These are phyloP conservation scores for Lepidium africanum DNA, from an alignment of 345 rosid species.

Conservation along the genomic window DNA sequence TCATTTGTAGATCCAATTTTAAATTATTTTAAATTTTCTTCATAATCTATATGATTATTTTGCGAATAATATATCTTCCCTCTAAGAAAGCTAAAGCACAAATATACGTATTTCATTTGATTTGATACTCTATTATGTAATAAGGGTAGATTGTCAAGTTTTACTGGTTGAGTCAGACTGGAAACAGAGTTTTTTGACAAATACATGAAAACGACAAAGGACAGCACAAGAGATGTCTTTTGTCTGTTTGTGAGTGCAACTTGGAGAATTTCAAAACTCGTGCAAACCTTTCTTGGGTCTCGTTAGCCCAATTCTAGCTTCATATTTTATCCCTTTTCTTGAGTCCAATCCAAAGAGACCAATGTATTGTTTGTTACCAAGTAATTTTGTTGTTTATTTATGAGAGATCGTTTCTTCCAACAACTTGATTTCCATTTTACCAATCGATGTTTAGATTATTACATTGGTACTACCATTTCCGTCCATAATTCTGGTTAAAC, in stretches of 20 bases:
- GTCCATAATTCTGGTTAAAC: too few relatives aligned
- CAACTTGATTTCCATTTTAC: not conserved
- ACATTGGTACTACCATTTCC: too few relatives aligned
- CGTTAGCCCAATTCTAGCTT: not conserved
- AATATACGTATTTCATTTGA: too few relatives aligned
- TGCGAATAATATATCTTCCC: too few relatives aligned
- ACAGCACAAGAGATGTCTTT: not conserved
- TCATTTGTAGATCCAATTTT: too few relatives aligned
- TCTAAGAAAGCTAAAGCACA: too few relatives aligned
- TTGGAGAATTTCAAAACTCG: not conserved
- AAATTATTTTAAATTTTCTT: too few relatives aligned
- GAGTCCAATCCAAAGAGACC: not conserved
- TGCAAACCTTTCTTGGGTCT: conserved; percentile 3
- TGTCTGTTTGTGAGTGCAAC: not conserved
- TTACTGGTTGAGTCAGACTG: not conserved
- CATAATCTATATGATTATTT: too few relatives aligned
- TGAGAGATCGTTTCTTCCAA: not conserved
- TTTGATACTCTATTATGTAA: not conserved
- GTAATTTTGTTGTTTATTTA: not conserved
- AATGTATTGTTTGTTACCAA: not conserved
- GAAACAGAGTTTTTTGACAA: not conserved
- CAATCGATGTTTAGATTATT: too few relatives aligned
- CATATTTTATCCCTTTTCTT: not conserved
- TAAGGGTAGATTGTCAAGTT: not conserved
- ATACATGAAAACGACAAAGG: not conserved